Base-by-base conservation (phyloP, 1,284 basidiomycete species). In the Lignosus rhinocerotis region DNA sequence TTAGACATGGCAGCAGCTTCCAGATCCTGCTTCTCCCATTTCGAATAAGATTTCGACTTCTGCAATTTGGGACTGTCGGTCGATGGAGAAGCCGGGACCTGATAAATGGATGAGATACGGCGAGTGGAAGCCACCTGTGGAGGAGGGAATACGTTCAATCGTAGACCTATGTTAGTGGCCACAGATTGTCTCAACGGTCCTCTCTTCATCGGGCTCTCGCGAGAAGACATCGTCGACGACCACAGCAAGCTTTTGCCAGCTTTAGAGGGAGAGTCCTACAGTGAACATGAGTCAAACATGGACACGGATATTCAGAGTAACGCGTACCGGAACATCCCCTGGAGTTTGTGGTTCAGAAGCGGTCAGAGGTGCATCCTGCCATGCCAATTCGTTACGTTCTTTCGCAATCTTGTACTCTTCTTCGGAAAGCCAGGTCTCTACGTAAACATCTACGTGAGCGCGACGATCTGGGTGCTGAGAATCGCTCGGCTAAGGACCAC, bases 1-100 rank as follows among this genome's bases (percentile, higher is more conserved):
- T 68, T 73, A 36, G 81, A 79, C 80, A 92, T 86, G n/a, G 88
- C 86, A 50, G 82, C 81, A 4, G 89, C 90, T 65, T 92, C 89
- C 38, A 89, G 70, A 65, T 92, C 89, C 69, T 92, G 89, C 62
- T 90, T 92, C 71, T 92, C 90, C 87, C 87, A 90, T 70, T 89
- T 90, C 1, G 88, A 88, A 63, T 84, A 87, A 7, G 79, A 79
- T 62, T 80, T 80, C 16, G 76, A 76, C 54, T 71, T 67, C 25
- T 78, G 59, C 73, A 48, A 80, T 56, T 82, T 84, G 11, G 86
- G 84, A 62, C 80, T 85, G 59, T 83, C 83, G 11, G 70, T 61
- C 34, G 66, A 60, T 77, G 73, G 72, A 56, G 62, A 77, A 69
- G 53, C 68, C 54, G 55, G 70, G 59, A 54, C 68, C 52, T 61